phyloP scores from a whole-genome alignment of 352 stramenopile genomes.

The Blastocystis sp. region DNA sequence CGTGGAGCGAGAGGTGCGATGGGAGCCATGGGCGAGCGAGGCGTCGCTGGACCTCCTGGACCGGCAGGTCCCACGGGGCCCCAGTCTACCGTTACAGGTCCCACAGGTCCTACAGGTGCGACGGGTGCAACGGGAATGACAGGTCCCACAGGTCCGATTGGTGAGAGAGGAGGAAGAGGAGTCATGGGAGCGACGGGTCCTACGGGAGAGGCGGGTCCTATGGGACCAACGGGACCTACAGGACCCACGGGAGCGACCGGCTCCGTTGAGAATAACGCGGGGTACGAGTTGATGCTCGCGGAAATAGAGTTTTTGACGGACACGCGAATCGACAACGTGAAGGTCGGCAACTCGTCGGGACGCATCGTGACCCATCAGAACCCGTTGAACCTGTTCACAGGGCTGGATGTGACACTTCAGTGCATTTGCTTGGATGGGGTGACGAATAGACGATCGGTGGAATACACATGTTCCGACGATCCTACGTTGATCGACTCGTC shows the following conservation, averaged over 20 bases:
- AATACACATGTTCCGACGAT: background rate
- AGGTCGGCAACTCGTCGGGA: background rate
- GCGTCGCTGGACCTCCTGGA: conserved; percentile 8
- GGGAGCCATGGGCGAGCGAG: background rate
- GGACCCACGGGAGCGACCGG: conserved; percentile 11
- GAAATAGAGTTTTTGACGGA: conserved; percentile 3
- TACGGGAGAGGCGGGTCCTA: background rate
- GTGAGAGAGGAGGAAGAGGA: background rate
- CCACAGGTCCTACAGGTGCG: background rate
- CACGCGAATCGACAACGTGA: conserved; percentile 12
- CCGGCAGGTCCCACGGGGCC: background rate
- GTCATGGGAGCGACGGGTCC: background rate
- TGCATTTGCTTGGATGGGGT: background rate
- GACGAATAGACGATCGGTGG: background rate
- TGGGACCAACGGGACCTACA: background rate
- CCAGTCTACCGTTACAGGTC: background rate
- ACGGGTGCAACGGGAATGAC: background rate
- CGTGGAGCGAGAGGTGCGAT: background rate
- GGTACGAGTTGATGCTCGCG: background rate
- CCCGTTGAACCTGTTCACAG: background rate
- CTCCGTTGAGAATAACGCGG: background rate
- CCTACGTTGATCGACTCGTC: background rate
- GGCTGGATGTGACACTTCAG: background rate
- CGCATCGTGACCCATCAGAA: background rate
- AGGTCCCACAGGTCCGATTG: background rate